These are phyloP conservation scores for Cladosporium austrohemisphaericum DNA, from an alignment of 2,329 filamentous ascomycete genomes.

Conservation along the genomic window DNA sequence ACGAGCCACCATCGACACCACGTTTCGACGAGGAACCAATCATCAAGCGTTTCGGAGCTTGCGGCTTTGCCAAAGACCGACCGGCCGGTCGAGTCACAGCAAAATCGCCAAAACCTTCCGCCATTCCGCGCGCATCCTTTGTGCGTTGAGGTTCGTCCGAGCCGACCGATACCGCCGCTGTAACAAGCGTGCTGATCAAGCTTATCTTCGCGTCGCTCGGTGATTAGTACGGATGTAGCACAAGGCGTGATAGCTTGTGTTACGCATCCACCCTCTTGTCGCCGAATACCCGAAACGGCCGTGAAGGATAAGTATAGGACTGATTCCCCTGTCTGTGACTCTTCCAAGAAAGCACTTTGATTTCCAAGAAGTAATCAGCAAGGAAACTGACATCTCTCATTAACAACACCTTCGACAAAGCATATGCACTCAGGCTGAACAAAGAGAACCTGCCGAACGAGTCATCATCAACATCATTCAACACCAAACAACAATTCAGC, in stretches of 20 bases:
- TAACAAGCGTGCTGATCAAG: neutral
- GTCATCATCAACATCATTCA: neutral
- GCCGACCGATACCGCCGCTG: neutral
- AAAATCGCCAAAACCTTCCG: too few species aligned
- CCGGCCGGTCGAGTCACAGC: neutral
- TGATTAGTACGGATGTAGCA: conserved; percentile 8
- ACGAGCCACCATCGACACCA: too few species aligned
- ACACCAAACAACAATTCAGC: conserved; percentile 2
- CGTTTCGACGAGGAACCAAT: too few species aligned
- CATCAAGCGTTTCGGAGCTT: too few species aligned
- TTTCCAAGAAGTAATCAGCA: neutral
- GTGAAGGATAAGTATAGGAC: conserved; percentile 9
- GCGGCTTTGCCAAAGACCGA: neutral
- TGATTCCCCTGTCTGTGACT: neutral
- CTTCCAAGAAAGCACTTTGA: too few species aligned
- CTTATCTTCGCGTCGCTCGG: conserved; percentile 3
- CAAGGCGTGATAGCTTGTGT: conserved; percentile 11
- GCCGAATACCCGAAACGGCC: conserved; percentile 7
- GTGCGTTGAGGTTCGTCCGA: conserved; percentile 6
- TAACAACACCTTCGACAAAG: conserved; percentile 7
- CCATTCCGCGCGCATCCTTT: neutral
- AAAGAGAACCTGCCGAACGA: neutral
- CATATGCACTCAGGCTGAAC: neutral
- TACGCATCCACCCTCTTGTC: neutral
- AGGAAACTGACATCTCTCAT: neutral